These are phyloP conservation scores for Raffaelea deltoideospora DNA, from an alignment of 2,329 filamentous ascomycete genomes.

Conservation along the genomic window DNA sequence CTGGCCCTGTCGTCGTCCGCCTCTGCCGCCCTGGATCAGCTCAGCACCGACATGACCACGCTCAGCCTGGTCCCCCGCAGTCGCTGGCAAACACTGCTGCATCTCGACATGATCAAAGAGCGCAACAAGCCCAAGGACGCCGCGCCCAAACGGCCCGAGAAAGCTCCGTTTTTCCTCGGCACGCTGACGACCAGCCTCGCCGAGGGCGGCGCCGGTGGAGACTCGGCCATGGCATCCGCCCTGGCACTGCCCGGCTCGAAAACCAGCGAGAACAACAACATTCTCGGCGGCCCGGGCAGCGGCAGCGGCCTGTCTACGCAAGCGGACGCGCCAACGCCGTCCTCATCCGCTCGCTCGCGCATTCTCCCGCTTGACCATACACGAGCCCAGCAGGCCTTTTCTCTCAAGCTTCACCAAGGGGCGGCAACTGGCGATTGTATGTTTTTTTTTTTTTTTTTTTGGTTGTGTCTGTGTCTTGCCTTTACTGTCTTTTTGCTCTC, in stretches of 20 bases:
- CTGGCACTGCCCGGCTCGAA: background rate
- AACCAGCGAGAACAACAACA: constrained; percentile 17
- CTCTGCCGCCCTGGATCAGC: constrained; percentile 51
- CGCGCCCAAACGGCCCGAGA: constrained; percentile 82
- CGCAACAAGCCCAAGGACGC: constrained; percentile 90
- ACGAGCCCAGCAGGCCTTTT: constrained; percentile 42
- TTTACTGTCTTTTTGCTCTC: background rate
- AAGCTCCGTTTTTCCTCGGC: constrained; percentile 46
- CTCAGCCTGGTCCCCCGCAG: constrained; percentile 80
- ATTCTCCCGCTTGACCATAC: constrained; percentile 51
- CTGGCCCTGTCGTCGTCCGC: constrained; percentile 20
- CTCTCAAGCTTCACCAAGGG: constrained; percentile 37
- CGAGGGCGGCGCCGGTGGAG: background rate
- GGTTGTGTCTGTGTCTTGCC: background rate
- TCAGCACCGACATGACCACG: constrained; percentile 71
- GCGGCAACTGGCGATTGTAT: constrained; percentile 45
- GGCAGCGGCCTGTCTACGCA: background rate
- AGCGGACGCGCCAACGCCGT: background rate
- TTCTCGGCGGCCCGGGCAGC: background rate
- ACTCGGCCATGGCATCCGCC: background rate
- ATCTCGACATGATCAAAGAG: constrained; percentile 82
- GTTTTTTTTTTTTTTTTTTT: constrained; percentile 13
- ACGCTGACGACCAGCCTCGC: constrained; percentile 7
- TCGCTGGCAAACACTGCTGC: constrained; percentile 85
- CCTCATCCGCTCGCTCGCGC: constrained; percentile 33